These are phyloP conservation scores for Aquanectria penicillioides DNA, from an alignment of 2,329 filamentous ascomycete species.

Conservation along the genomic window DNA sequence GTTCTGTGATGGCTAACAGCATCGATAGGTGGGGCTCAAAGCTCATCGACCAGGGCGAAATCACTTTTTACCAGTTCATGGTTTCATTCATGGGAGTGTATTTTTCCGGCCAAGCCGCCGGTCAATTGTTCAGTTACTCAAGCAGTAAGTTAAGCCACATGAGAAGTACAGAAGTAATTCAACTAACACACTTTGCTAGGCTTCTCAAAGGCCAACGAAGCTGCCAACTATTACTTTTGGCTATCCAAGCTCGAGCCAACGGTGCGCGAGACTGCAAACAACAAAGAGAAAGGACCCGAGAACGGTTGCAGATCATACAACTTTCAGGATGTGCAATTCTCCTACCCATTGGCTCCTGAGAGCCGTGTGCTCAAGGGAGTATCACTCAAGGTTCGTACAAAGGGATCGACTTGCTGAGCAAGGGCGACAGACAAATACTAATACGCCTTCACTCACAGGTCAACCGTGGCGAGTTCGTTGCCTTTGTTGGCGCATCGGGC, in stretches of 20 bases:
- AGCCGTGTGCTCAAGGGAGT: constrained; percentile 30
- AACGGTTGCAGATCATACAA: constrained; percentile 3
- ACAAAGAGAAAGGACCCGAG: background rate
- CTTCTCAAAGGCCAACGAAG: constrained; percentile 58
- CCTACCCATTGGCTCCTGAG: constrained; percentile 44
- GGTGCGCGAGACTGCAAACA: background rate
- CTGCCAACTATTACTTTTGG: constrained; percentile 60
- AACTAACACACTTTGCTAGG: constrained; percentile 33
- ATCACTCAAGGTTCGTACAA: constrained; percentile 43
- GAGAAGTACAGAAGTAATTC: background rate
- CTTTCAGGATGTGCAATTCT: background rate
- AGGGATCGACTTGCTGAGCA: no score
- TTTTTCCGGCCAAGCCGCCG: constrained; percentile 50
- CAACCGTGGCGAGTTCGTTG: constrained; percentile 56
- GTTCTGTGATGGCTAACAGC: background rate
- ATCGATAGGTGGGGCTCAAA: constrained; percentile 45
- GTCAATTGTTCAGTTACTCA: constrained; percentile 54
- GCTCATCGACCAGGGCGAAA: constrained; percentile 49
- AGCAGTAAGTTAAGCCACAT: constrained; percentile 54
- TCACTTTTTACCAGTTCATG: constrained; percentile 61
- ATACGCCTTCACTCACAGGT: no score
- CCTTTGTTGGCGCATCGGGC: constrained; percentile 57
- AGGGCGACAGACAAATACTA: no score
- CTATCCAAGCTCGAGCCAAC: constrained; percentile 34
- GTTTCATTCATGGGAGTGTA: constrained; percentile 61